Evolutionary conservation across 805 yeast species (phyloP).

Genomic region (Saccharomyces mikatae): DNA sequence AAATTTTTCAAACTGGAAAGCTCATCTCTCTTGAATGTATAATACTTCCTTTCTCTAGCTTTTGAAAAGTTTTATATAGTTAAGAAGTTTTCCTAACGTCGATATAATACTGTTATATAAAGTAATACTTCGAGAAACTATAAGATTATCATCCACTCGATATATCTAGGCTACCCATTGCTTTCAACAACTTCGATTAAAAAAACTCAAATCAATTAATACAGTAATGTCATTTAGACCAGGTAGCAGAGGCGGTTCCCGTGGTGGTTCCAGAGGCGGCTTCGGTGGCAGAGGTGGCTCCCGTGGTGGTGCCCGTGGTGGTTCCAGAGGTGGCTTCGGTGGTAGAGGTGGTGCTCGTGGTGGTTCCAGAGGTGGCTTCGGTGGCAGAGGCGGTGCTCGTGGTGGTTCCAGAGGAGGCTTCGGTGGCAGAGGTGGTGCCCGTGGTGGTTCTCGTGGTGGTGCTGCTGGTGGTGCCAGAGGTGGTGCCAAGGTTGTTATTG

Average conservation of each 20-base stretch:
- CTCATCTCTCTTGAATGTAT: not conserved
- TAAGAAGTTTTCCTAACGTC: not conserved
- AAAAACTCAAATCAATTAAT: conserved; percentile 1
- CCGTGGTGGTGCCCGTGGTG: conserved; percentile 16
- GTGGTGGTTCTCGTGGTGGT: conserved; percentile 52
- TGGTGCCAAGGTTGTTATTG: conserved; percentile 94
- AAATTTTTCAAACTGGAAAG: conserved; percentile 1
- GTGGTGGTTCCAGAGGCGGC: conserved; percentile 35
- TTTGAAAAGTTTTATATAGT: not conserved
- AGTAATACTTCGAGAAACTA: not conserved
- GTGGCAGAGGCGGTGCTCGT: conserved; percentile 39
- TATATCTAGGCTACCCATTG: not conserved
- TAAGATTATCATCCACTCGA: not conserved
- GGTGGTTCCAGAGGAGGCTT: conserved; percentile 39
- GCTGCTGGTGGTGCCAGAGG: conserved; percentile 77
- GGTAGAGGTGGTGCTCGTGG: conserved; percentile 6
- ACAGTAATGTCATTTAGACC: conserved; percentile 69
- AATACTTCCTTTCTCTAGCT: not conserved
- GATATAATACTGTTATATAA: not conserved
- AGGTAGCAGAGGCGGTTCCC: conserved; percentile 51
- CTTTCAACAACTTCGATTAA: not conserved
- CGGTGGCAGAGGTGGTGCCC: conserved; percentile 35
- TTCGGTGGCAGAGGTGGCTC: conserved; percentile 18
- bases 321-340: conserved; percentile 30
- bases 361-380: conserved; percentile 41